These are phyloP conservation scores for Gynochthodes officinalis DNA, from an alignment of 257 asterid genomes.

Conservation along the genomic window DNA sequence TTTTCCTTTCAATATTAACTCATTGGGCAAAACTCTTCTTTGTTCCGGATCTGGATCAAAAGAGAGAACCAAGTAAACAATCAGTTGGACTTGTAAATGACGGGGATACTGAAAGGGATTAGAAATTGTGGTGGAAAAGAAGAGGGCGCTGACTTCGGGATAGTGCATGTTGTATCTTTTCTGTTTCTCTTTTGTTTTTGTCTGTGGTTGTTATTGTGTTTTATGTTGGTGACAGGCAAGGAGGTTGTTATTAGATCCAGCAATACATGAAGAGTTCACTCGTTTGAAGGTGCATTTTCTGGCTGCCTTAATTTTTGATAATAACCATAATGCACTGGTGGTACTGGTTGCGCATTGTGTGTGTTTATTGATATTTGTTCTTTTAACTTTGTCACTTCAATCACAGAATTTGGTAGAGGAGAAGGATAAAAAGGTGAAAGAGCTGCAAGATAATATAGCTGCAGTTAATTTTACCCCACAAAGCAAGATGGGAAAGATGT, in stretches of 20 bases:
- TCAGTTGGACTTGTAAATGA: background rate
- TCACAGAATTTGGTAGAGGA: constrained; percentile 92
- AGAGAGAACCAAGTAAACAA: background rate
- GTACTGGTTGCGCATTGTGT: constrained; percentile 2
- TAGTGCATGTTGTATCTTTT: background rate
- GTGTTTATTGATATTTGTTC: constrained; percentile 11
- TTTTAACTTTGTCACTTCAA: constrained; percentile 6
- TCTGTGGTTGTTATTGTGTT: background rate
- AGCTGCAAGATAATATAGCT: constrained; percentile 85
- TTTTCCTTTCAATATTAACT: background rate
- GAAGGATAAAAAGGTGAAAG: constrained; percentile 90
- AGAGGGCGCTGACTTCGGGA: background rate
- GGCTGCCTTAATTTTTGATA: background rate
- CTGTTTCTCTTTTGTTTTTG: background rate
- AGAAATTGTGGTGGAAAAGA: background rate
- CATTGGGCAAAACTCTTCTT: background rate
- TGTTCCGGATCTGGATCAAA: background rate
- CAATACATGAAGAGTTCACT: constrained; percentile 94
- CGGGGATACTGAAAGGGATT: background rate
- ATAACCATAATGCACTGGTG: background rate
- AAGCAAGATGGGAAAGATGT: constrained; percentile 96
- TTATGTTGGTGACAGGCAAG: constrained; percentile 59
- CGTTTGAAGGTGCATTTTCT: constrained; percentile 68
- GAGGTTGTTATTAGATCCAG: constrained; percentile 87
- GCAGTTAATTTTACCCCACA: constrained; percentile 93